Base-by-base conservation (phyloP, 352 stramenopile species). In the Albugo laibachii region DNA sequence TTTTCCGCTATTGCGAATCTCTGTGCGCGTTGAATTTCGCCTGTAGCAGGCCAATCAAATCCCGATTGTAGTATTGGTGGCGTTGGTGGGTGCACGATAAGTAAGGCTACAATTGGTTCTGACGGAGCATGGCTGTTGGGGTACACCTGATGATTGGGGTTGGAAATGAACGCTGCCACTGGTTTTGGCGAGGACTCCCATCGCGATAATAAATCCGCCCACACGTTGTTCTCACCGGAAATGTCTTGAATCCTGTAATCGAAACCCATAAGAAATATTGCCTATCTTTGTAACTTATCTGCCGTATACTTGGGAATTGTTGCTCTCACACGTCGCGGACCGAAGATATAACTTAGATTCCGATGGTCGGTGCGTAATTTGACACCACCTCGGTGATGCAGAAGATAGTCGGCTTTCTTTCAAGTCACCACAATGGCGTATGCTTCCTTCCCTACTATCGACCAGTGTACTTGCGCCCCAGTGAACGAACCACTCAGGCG, bases 221-320 rank as follows among this genome's bases (percentile, higher is more conserved):
- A 69, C 0, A 59, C 47, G 16, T 69, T 65, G 35, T 50, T 1
- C 8, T 1, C 40, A 1, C 61, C 59, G 5, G 47, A 24, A 37
- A 67, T 64, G 18, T 67, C 53, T 8, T 57, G 21, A 45, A 64
- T 59, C 12, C 31, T 55, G 35, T 63, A 63, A 3, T 18, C 15
- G 2, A 55, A 37, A 1, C 41, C 48, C 11, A 35, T 38, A 14
- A 59, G 12, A 14, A 21, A 14, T 39, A 61, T 56, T 11, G 52
- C n/a, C 49, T 50, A 66, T 11, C 53, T 45, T 41, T 59, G 56
- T 11, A 63, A 44, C 45, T 63, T 61, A n/a, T 49, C 48, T 8
- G 8, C 8, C 24, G 24, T 31, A 31, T 31, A 31, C 24, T 31
- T 31, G 3, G 8, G 24, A 31, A 31, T 8, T 31, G 3, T 31